Base-by-base conservation (phyloP, 2,329 filamentous ascomycete species). In the Fusarium sterilihyphosum region DNA sequence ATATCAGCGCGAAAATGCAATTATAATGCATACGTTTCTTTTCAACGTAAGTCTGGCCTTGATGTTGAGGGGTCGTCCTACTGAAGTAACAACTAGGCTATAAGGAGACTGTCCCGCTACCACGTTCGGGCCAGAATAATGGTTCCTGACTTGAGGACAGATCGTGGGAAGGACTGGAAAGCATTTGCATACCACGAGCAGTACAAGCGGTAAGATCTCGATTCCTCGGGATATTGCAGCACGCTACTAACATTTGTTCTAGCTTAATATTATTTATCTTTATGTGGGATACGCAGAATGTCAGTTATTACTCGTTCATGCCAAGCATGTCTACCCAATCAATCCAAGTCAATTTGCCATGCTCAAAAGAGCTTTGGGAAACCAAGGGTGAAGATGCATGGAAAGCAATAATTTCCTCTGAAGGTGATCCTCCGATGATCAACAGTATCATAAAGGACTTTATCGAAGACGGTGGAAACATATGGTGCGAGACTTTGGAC, bases 301-400 rank as follows among this genome's bases (percentile, higher is more conserved):
- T 54, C 8, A 54, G 52, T 8, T 54, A 54, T 6, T 54, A 54
- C 4, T 54, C 52, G 2, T 38, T 54, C 13, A 54, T 54, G 52
- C 52, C 52, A 17, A 54, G 33, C 2, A 54, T 54, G 52, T 38
- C 52, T n/a, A 54, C 33, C 0, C 52, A 54, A 2, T 54, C 52
- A 0, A 54, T 54, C 0, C 52, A 54, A 38, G 52, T 54, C 0
- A 54, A 38, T 5, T 10, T 54, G 0, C 52, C 52, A 13, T 54
- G 52, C 18, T 38, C 35, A 0, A 13, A 26, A 2, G n/a, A 26
- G 10, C 33, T 54, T 0, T 54, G 52, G 52, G 52, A 38, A 5
- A 24, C 52, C 1, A 6, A 38, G 5, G 18, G 29, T 17, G 35
- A 38, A 54, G 8, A 38, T 2, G 2, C 10, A 38, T 54, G 52